Conservation (phyloP, 148 eudicot genomes). For the Chenopodium suecicum region DNA sequence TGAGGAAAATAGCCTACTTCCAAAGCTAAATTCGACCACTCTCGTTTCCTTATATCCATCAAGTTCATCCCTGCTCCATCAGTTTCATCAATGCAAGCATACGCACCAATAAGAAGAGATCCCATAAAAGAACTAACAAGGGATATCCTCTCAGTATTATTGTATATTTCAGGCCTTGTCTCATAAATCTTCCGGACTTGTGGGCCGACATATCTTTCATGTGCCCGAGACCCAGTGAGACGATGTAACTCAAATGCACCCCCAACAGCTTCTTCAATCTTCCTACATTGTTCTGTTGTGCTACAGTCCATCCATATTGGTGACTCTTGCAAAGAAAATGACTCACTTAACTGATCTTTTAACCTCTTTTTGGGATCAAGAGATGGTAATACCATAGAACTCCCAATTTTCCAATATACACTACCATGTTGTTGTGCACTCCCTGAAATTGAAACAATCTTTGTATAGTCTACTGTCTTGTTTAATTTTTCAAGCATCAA, state of each 20-base stretch:
- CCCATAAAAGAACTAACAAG: slow-evolving; percentile 91
- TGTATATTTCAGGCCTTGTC: slow-evolving; percentile 61
- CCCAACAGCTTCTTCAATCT: slow-evolving; percentile 82
- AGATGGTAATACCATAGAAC: slow-evolving; percentile 44
- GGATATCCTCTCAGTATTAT: slow-evolving; percentile 78
- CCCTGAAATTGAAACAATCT: slow-evolving; percentile 74
- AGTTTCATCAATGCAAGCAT: slow-evolving; percentile 87
- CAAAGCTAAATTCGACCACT: slow-evolving; percentile 73
- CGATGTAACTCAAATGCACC: slow-evolving; percentile 69
- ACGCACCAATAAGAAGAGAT: slow-evolving; percentile 64
- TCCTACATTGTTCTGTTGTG: slow-evolving; percentile 86
- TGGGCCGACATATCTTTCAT: slow-evolving; percentile 79
- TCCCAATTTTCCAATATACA: slow-evolving; percentile 82
- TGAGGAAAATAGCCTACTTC: slow-evolving; percentile 45
- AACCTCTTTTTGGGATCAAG: slow-evolving; percentile 58
- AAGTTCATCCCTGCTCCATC: slow-evolving; percentile 99
- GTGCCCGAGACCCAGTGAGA: slow-evolving; percentile 80
- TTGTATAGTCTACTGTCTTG: slow-evolving; percentile 56
- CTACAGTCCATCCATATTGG: slow-evolving; percentile 98
- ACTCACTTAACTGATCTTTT: slow-evolving; percentile 59
- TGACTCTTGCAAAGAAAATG: slow-evolving; percentile 68
- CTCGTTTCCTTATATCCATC: slow-evolving; percentile 70
- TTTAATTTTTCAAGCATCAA: slow-evolving; percentile 58
- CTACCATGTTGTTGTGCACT: slow-evolving; percentile 97
- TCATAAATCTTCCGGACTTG: slow-evolving; percentile 77